Conservation (phyloP, 78 protist species). For the Diacronema lutheri region DNA sequence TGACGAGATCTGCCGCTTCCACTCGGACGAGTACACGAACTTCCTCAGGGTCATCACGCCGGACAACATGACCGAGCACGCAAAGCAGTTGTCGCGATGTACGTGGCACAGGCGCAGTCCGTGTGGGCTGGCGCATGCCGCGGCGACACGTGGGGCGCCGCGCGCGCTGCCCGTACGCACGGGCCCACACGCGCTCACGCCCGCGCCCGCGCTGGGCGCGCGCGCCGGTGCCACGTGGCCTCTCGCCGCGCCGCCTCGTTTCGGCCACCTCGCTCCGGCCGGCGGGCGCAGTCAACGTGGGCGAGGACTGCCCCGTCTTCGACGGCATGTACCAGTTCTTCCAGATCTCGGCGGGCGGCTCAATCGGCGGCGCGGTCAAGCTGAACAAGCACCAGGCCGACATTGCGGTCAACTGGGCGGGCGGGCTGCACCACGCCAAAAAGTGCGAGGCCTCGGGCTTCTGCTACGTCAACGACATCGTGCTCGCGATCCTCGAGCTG, state of each 20-base stretch:
- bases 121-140: no score
- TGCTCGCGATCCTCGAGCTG: constrained; percentile 93
- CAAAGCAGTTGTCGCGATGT: constrained; percentile 37
- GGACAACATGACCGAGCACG: constrained; percentile 30
- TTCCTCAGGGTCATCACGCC: constrained; percentile 41
- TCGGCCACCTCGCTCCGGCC: background rate
- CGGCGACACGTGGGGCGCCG: background rate
- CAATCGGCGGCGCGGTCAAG: constrained; percentile 87
- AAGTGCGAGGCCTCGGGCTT: constrained; percentile 95
- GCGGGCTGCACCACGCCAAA: constrained; percentile 96
- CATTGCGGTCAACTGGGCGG: constrained; percentile 96
- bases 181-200: background rate
- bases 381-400: constrained; percentile 77
- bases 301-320: constrained; percentile 97
- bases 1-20: constrained; percentile 38
- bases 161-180: background rate
- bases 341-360: constrained; percentile 95
- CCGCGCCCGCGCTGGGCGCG: background rate
- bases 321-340: constrained; percentile 94
- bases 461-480: constrained; percentile 99
- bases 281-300: constrained; percentile 69
- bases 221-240: no score
- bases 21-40: constrained; percentile 50
- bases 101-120: background rate
- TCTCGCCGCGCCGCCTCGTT: background rate